Conservation (phyloP, 2,329 filamentous ascomycete species). For the Teratosphaeria epicoccoides region DNA sequence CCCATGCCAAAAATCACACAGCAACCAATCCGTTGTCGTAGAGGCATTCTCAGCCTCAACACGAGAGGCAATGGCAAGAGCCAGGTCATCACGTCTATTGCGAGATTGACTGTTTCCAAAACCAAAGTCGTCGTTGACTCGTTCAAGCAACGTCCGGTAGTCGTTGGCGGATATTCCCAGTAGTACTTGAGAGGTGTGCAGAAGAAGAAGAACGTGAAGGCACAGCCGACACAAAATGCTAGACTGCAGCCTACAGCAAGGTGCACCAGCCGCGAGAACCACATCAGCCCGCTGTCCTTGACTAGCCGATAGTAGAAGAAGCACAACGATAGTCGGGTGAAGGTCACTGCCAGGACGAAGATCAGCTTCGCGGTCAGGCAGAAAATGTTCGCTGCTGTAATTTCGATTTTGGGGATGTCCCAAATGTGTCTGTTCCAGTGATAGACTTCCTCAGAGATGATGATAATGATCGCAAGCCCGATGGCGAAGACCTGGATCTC, state of each 20-base stretch:
- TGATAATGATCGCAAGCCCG: conserved; percentile 28
- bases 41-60: conserved; percentile 33
- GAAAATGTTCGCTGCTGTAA: conserved; percentile 20
- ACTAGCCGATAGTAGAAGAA: conserved; percentile 38
- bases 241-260: conserved; percentile 28
- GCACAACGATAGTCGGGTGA: conserved; percentile 35
- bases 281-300: conserved; percentile 28
- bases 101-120: conserved; percentile 33
- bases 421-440: conserved; percentile 36
- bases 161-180: conserved; percentile 29
- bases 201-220: conserved; percentile 29
- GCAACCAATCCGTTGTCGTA: conserved; percentile 30
- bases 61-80: conserved; percentile 36
- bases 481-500: conserved; percentile 27
- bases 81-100: conserved; percentile 34
- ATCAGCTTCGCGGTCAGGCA: no score
- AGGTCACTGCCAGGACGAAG: conserved; percentile 33
- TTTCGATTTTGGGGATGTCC: conserved; percentile 25
- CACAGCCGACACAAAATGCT: conserved; percentile 29
- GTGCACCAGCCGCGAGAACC: conserved; percentile 33
- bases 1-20: conserved; percentile 32
- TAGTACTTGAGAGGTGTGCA: conserved; percentile 35
- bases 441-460: conserved; percentile 32
- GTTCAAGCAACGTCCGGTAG: conserved; percentile 28
- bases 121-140: conserved; percentile 31